Evolutionary conservation across 805 yeast species (phyloP).

Genomic region (Kodamaea lidongshanica): DNA sequence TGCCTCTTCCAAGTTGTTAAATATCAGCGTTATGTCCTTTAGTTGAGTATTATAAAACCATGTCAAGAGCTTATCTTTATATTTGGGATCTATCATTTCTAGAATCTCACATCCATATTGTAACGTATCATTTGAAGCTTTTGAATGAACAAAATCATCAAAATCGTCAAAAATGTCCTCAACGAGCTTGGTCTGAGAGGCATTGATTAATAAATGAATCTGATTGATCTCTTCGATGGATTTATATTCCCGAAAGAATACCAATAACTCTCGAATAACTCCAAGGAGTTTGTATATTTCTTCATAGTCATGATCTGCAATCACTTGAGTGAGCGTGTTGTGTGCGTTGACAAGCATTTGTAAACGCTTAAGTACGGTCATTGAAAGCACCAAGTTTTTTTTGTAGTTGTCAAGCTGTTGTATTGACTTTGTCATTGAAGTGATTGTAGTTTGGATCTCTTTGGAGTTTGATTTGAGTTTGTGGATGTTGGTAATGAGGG

Average conservation of each 20-base stretch:
- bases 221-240: constrained; percentile 75
- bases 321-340: constrained; percentile 47
- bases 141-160: constrained; percentile 35
- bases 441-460: constrained; percentile 55
- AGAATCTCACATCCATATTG: constrained; percentile 67
- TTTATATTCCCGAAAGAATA: constrained; percentile 71
- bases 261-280: constrained; percentile 68
- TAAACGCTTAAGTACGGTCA: constrained; percentile 80
- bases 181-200: constrained; percentile 53
- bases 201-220: constrained; percentile 52
- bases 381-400: constrained; percentile 72
- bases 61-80: constrained; percentile 51
- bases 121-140: constrained; percentile 24
- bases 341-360: constrained; percentile 80
- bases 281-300: constrained; percentile 57
- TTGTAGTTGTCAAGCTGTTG: constrained; percentile 76
- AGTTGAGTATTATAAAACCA: constrained; percentile 72
- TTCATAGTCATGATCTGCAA: constrained; percentile 41
- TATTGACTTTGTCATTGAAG: constrained; percentile 69
- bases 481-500: constrained; percentile 40
- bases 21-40: constrained; percentile 69
- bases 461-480: constrained; percentile 44
- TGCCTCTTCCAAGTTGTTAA: constrained; percentile 81
- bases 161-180: constrained; percentile 73
- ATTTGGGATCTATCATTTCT: constrained; percentile 55